phyloP scores from a whole-genome alignment of 2,329 filamentous ascomycete species.

The Alternaria rosae region DNA sequence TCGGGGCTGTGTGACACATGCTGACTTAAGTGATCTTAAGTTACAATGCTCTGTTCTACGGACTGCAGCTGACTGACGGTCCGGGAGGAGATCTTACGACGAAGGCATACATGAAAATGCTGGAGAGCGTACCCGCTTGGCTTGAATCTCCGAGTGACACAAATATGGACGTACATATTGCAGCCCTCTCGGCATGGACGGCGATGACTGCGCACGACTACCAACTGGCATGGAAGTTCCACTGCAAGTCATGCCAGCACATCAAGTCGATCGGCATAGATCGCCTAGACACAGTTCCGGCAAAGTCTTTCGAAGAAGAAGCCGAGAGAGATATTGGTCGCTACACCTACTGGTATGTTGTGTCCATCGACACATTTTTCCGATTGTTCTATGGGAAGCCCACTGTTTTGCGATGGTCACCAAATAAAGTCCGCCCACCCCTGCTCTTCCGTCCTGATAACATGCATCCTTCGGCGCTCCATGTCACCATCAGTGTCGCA shows the following conservation, averaged over 20 bases:
- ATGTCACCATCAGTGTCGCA: constrained; percentile 24
- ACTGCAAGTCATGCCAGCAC: constrained; percentile 36
- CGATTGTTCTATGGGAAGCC: constrained; percentile 40
- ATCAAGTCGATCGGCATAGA: constrained; percentile 30
- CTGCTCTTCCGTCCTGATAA: constrained; percentile 22
- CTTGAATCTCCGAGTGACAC: constrained; percentile 23
- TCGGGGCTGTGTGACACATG: not conserved
- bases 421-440: constrained; percentile 30
- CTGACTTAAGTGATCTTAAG: not conserved
- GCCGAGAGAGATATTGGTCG: constrained; percentile 19
- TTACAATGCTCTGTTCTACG: constrained; percentile 38
- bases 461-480: constrained; percentile 26
- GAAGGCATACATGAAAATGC: constrained; percentile 35
- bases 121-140: constrained; percentile 39
- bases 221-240: constrained; percentile 40
- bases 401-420: constrained; percentile 26
- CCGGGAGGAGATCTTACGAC: constrained; percentile 19
- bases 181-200: constrained; percentile 33
- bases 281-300: constrained; percentile 27
- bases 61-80: constrained; percentile 26
- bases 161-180: constrained; percentile 30
- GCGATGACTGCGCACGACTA: constrained; percentile 38
- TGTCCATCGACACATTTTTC: constrained; percentile 36
- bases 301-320: constrained; percentile 34
- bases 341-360: constrained; percentile 34